A percentile compares a stretch with the other conserved stretches of the same genome.
Conservation (phyloP, 306 rosid species). For the Albizia julibrissin region DNA sequence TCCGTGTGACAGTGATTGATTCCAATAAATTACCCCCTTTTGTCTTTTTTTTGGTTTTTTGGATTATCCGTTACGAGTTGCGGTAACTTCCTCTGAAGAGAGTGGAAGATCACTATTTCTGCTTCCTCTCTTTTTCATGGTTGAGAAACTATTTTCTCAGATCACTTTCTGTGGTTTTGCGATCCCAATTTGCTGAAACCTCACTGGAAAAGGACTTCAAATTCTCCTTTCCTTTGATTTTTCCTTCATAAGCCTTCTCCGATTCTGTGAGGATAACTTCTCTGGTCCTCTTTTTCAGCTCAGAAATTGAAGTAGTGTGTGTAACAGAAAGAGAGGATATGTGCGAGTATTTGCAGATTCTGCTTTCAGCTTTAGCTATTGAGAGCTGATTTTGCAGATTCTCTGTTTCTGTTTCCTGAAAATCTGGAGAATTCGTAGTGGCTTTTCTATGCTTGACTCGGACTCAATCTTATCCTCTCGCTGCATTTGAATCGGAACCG, state of each 20-base stretch:
- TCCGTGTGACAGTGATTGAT: background rate
- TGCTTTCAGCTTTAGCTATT: background rate
- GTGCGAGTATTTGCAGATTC: background rate
- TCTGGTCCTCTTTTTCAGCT: slow-evolving; percentile 12
- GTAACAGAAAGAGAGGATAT: slow-evolving; percentile 14
- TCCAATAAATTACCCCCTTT: background rate
- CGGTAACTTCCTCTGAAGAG: background rate
- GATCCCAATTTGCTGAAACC: background rate
- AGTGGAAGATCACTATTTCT: background rate
- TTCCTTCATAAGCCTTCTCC: background rate
- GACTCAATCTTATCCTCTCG: slow-evolving; percentile 28
- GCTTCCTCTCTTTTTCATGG: background rate
- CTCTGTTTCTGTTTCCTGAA: slow-evolving; percentile 32
- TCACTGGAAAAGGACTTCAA: background rate
- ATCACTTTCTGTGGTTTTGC: background rate
- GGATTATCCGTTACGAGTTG: background rate
- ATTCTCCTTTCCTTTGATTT: background rate
- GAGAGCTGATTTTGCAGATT: background rate
- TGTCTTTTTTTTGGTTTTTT: background rate
- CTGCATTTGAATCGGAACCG: slow-evolving; percentile 10
- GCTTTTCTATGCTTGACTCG: background rate
- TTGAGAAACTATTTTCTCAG: background rate
- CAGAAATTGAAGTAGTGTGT: slow-evolving; percentile 20
- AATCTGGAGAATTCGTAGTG: slow-evolving; percentile 35
- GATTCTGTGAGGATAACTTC: background rate